Percentiles rank a stretch among this genome's conserved stretches.
These are phyloP conservation scores for Syncephalastrum racemosum DNA, from an alignment of 371 early-diverging fungal genomes.

Conservation along the genomic window DNA sequence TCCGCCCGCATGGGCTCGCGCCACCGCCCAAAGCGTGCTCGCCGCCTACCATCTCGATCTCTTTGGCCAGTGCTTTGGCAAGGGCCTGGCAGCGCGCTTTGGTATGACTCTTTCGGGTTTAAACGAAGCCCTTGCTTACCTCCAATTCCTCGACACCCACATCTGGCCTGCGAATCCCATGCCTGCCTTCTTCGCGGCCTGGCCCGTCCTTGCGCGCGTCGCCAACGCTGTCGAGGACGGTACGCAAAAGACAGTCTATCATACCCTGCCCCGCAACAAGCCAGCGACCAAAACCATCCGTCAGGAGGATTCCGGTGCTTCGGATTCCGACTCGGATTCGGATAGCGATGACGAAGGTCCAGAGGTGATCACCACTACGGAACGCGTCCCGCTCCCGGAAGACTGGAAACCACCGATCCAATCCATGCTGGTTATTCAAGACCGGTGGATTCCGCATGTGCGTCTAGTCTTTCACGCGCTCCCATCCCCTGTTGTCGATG, in stretches of 20 bases:
- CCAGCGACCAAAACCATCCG: too few species aligned
- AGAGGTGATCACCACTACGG: not conserved
- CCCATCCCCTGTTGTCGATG: constrained; percentile 27
- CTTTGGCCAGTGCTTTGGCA: constrained; percentile 42
- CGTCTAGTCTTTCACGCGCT: constrained; percentile 22
- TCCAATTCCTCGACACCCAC: constrained; percentile 13
- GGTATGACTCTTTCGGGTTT: constrained; percentile 34
- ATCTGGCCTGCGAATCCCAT: constrained; percentile 36
- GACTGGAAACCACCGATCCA: constrained; percentile 25
- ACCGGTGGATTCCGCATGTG: constrained; percentile 33
- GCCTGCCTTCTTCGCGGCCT: constrained; percentile 47
- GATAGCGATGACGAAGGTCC: constrained; percentile 13
- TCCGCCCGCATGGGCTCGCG: constrained; percentile 28
- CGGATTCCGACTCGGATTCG: not conserved
- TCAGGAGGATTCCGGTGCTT: constrained; percentile 9
- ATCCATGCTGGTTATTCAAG: constrained; percentile 20
- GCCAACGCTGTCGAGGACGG: constrained; percentile 29
- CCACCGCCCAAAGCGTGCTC: constrained; percentile 34
- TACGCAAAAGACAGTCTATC: constrained; percentile 29
- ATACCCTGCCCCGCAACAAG: constrained; percentile 12
- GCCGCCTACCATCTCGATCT: constrained; percentile 39
- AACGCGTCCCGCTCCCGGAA: constrained; percentile 22
- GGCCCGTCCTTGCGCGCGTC: constrained; percentile 30
- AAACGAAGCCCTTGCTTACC: constrained; percentile 33
- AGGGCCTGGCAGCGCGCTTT: constrained; percentile 38